Base-by-base conservation (phyloP, 805 yeast genomes). In the Monosporozyma servazzii region DNA sequence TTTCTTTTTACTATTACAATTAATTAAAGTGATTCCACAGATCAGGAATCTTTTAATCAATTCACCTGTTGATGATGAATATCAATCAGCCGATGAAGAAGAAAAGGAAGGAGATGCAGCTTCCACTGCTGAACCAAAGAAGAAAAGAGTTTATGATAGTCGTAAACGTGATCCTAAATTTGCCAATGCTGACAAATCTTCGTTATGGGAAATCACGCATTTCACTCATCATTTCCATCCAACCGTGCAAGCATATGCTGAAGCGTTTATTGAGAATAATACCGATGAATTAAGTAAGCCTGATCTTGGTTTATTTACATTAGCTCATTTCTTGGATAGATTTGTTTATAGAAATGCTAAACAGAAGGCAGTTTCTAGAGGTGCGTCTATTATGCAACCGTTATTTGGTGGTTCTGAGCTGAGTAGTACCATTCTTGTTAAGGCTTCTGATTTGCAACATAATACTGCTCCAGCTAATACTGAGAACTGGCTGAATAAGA, bases 371-470 rank as follows among this genome's bases (percentile, higher is more conserved):
- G 67, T 73, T 33, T 71, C 82, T n/a, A 82, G 86, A 65, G 98
- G 98, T 62, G 75, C 85, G 3, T 88, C 97, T 44, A 90, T 93
- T 65, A 93, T 93, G 98, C 99, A 93, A 74, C 98, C 99, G 48
- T 75, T 93, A 57, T 89, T 95, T 45, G 97, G 96, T 56, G 76
- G 81, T 1, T 58, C 67, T 6, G 60, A 57, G 39, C 86, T 84
- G 55, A 82, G 87, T 20, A 87, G 86, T 9, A 72, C 82, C 4
- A 69, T 85, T 49, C 73, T 86, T 57, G 87, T 86, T 11, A 81
- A 74, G 60, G 80, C 88, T n/a, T 78, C 87, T 13, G 75, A 72
- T 54, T 58, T 63, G 17, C 58, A 63, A 29, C 63, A 58, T 15
- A 66, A 67, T 3, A 78, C 74, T n/a, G 64, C 77, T 13, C 96